Percentiles rank a stretch among this genome's conserved stretches.
Evolutionary conservation across 208 protist species (phyloP).

Genomic region (Crithidia thermophila): DNA sequence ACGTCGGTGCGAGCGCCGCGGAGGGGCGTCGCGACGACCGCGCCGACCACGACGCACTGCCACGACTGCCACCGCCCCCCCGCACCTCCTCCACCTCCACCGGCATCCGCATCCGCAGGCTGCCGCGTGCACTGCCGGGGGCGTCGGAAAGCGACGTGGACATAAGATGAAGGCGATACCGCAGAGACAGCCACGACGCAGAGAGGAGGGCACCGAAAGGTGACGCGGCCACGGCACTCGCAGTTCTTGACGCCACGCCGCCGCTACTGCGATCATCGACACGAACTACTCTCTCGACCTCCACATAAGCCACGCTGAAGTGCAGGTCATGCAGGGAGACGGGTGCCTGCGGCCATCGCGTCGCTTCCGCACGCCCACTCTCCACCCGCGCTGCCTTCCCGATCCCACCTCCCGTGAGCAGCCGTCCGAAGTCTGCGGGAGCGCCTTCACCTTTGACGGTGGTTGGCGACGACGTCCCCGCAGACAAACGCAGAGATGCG

Average conservation of each 20-base stretch:
- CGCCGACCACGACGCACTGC: background rate
- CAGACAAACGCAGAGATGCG: background rate
- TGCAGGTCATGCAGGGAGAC: constrained; percentile 28
- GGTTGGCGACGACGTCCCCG: background rate
- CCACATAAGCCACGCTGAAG: constrained; percentile 15
- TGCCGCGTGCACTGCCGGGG: background rate
- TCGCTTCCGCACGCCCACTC: background rate
- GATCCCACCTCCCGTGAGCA: background rate
- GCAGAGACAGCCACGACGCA: background rate
- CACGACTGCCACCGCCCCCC: background rate
- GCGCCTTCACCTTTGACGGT: no score
- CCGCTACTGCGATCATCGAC: background rate
- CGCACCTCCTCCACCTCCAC: no score
- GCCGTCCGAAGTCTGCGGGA: no score
- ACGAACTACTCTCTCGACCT: background rate
- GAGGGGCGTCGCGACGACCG: constrained; percentile 2
- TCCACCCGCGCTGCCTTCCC: background rate
- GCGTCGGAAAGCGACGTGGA: background rate
- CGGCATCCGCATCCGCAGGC: no score
- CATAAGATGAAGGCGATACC: constrained; percentile 16
- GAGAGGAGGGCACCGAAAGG: background rate
- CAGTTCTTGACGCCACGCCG: background rate
- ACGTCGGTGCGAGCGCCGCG: background rate
- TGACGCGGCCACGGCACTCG: background rate
- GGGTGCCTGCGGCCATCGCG: background rate